Evolutionary conservation across 176 grass and related monocot genomes (phyloP).

Genomic region (Triticum aestivum): DNA sequence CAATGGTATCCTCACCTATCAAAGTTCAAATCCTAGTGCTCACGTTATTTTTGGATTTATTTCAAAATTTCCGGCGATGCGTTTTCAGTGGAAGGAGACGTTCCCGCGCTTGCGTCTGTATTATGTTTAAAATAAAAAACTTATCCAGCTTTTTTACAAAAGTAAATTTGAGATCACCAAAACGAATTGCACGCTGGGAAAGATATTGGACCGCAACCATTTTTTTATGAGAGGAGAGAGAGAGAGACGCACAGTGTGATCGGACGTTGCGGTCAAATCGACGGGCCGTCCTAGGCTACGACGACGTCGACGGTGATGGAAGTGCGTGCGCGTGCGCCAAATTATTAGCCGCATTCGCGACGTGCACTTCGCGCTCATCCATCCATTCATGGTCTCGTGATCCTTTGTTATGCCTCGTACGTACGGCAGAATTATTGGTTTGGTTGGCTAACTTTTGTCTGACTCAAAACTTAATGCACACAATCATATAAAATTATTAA

Average conservation of each 20-base stretch:
- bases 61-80: no score
- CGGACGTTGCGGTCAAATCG: not conserved
- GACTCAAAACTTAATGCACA: not conserved
- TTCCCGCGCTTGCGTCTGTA: no score
- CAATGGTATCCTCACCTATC: no score
- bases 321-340: conserved; percentile 11
- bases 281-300: not conserved
- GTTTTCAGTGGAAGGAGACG: no score
- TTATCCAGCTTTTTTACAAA: no score
- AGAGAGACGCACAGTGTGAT: not conserved
- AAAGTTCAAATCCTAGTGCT: no score
- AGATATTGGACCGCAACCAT: no score
- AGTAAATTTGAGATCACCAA: no score
- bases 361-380: conserved; percentile 7
- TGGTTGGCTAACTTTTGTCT: not conserved
- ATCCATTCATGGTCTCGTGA: not conserved
- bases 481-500: not conserved
- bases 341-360: conserved; percentile 21
- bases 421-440: not conserved
- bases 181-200: no score
- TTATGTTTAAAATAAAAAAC: no score
- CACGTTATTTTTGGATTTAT: no score
- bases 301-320: not conserved
- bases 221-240: not conserved
- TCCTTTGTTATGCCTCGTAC: not conserved